Base-by-base conservation (phyloP, 768 basidiomycete genomes). In the Russula abietina region DNA sequence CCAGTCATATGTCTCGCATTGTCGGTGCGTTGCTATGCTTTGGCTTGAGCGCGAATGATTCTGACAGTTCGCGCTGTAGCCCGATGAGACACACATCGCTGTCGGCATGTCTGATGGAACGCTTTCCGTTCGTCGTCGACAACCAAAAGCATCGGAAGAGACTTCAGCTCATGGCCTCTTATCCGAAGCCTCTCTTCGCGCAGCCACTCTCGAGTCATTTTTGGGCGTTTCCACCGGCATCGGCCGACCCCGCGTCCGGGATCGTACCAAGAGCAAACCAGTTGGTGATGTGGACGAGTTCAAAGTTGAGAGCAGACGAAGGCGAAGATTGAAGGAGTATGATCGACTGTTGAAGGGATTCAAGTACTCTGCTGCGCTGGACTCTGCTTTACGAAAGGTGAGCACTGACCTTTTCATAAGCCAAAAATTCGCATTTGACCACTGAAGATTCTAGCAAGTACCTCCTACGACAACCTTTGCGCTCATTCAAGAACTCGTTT, bases 71-170 rank as follows among this genome's bases (percentile, higher is more conserved):
- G 28, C 7, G 9, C 12, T 52, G 19, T 69, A 98, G 93, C 94
- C 93, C 30, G 95, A 98, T 72, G 92, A 97, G 69, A 95, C 93
- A 0, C 97, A 98, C 70, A 88, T 99, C 45, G 91, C 92, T 1
- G 91, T 91, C 1, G 97, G 97, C n/a, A 92, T 98, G 88, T 88
- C 93, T 17, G 97, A 98, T 71, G 96, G 96, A 2, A 98, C 96
- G 1, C 80, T 99, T n/a, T 95, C 95, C n/a, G 84, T 99, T 52
- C 91, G 97, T 32, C 82, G 92, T 67, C 83, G 95, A 62, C 89
- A 92, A 68, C 82, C 80, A 19, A 94, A 91, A 73, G 75, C 83
- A 0, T 83, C 82, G n/a, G 85, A 90, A 71, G 69, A 75, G 0
- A 73, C 74, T 4, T 68, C 72, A 49, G 60, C 68, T 2, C 74